These are phyloP conservation scores for Margaritispora aquatica DNA, from an alignment of 495 filamentous ascomycete species.

Conservation along the genomic window DNA sequence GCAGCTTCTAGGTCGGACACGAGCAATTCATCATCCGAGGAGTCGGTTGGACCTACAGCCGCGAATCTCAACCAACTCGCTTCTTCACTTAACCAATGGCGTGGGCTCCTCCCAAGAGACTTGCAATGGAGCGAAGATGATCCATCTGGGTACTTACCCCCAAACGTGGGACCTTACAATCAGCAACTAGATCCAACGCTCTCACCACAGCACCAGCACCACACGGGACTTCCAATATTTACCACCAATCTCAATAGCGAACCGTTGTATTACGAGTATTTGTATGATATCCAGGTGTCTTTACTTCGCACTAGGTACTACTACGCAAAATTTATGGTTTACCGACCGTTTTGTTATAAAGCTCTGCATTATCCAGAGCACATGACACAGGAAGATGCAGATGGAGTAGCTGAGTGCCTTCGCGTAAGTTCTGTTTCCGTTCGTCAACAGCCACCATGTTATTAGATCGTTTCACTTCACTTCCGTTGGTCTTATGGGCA, in stretches of 20 bases:
- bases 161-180: neutral
- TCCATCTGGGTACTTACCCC: constrained; percentile 33
- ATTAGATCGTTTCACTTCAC: no score
- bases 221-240: constrained; percentile 31
- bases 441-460: no score
- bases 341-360: constrained; percentile 56
- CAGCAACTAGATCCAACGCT: constrained; percentile 21
- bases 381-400: constrained; percentile 44
- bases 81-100: constrained; percentile 47
- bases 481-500: no score
- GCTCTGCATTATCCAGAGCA: constrained; percentile 49
- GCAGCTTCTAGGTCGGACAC: constrained; percentile 14
- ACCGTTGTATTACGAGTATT: constrained; percentile 37
- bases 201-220: constrained; percentile 3
- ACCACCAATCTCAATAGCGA: constrained; percentile 39
- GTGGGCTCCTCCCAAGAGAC: constrained; percentile 42
- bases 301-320: constrained; percentile 52
- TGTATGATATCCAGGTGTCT: constrained; percentile 48
- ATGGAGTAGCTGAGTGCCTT: constrained; percentile 45
- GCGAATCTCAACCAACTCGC: constrained; percentile 40
- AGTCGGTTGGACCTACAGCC: constrained; percentile 23
- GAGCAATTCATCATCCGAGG: constrained; percentile 2
- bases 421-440: constrained; percentile 24
- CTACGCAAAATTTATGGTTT: constrained; percentile 51
- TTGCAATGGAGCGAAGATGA: constrained; percentile 50